These are phyloP conservation scores for Kluyveromyces sp. DNA, from an alignment of 1,139 yeast genomes.

Conservation along the genomic window DNA sequence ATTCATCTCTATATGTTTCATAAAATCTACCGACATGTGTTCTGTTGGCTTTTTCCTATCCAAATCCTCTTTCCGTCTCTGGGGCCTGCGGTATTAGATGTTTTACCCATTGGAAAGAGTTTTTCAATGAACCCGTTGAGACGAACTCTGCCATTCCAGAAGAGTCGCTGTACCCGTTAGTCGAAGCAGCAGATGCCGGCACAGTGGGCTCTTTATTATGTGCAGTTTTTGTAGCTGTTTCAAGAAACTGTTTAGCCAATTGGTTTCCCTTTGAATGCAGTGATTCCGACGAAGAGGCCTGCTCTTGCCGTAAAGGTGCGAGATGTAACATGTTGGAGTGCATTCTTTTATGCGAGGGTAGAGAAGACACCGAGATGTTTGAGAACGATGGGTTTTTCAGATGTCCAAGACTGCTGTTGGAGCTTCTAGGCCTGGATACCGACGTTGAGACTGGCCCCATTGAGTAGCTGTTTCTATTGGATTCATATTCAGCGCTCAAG, in stretches of 20 bases:
- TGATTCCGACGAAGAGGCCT: not conserved
- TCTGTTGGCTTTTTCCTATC: conserved; percentile 4
- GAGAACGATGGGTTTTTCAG: not conserved
- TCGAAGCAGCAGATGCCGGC: not conserved
- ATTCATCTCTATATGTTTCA: conserved; percentile 15
- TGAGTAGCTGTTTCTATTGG: not conserved
- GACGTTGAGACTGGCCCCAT: too few relatives aligned
- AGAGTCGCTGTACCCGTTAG: not conserved
- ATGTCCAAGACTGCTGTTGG: not conserved
- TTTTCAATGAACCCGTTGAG: not conserved
- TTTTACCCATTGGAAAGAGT: not conserved
- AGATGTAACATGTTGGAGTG: not conserved
- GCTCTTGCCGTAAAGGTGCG: not conserved
- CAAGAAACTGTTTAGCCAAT: conserved; percentile 2
- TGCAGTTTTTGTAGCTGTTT: conserved; percentile 1
- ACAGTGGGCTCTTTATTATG: not conserved
- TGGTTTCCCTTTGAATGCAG: not conserved
- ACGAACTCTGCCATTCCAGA: not conserved
- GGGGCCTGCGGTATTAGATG: not conserved
- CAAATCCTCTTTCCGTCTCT: not conserved
- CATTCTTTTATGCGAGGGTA: not conserved
- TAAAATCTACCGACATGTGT: conserved; percentile 9
- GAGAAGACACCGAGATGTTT: not conserved
- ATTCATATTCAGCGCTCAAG: not conserved
- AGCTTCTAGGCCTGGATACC: not conserved